phyloP scores from a whole-genome alignment of 2,329 filamentous ascomycete genomes.

The Exophiala lecanii-corni region DNA sequence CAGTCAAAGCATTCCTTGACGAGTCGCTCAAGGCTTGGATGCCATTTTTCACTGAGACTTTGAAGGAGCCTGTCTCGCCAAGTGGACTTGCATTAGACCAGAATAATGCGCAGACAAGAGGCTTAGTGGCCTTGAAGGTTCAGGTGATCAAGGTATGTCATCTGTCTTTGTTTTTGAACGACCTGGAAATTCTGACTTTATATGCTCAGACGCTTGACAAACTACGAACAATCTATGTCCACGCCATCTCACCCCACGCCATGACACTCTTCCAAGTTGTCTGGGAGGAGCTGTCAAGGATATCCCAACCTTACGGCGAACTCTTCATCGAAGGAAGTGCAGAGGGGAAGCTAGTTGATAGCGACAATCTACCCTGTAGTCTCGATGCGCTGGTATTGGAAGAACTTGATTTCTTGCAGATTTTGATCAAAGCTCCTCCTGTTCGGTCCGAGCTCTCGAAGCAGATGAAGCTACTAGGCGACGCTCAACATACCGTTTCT shows the following conservation, averaged over 20 bases:
- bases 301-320: conserved; percentile 69
- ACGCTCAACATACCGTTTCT: conserved; percentile 58
- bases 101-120: conserved; percentile 65
- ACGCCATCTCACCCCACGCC: conserved; percentile 76
- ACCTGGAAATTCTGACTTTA: conserved; percentile 18
- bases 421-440: conserved; percentile 79
- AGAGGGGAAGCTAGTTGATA: conserved; percentile 74
- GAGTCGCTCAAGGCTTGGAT: conserved; percentile 80
- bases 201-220: conserved; percentile 70
- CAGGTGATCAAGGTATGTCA: conserved; percentile 72
- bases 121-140: conserved; percentile 78
- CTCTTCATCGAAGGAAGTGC: conserved; percentile 83
- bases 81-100: conserved; percentile 41
- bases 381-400: conserved; percentile 90
- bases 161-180: neutral
- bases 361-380: conserved; percentile 87
- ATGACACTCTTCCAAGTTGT: conserved; percentile 76
- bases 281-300: conserved; percentile 77
- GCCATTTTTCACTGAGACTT: conserved; percentile 75
- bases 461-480: conserved; percentile 61
- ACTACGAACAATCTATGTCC: conserved; percentile 77
- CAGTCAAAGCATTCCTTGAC: conserved; percentile 84
- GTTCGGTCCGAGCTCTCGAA: conserved; percentile 85
- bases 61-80: conserved; percentile 61
- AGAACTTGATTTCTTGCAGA: conserved; percentile 90